phyloP scores from a whole-genome alignment of 208 protist genomes.

The Blechomonas ayalai region DNA sequence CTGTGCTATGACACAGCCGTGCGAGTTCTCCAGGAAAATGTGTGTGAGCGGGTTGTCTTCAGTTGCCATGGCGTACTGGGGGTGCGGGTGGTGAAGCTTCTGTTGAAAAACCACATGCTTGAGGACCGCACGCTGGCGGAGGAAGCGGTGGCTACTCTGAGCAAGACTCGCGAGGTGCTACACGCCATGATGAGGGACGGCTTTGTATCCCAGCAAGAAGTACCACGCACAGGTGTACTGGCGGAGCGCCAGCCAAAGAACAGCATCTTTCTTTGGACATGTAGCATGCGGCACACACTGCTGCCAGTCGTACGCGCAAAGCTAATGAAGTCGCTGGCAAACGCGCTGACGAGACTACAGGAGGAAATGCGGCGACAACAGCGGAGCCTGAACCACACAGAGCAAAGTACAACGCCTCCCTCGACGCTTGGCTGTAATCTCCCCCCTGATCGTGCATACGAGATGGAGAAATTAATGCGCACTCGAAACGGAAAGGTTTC shows the following conservation, averaged over 20 bases:
- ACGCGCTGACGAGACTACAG: slow-evolving; percentile 23
- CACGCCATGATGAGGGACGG: slow-evolving; percentile 76
- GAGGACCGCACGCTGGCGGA: slow-evolving; percentile 77
- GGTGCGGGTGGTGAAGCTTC: slow-evolving; percentile 70
- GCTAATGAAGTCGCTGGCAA: slow-evolving; percentile 34
- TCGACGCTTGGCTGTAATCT: too few relatives aligned
- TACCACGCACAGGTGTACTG: slow-evolving; percentile 31
- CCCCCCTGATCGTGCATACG: too few relatives aligned
- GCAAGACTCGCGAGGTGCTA: slow-evolving; percentile 52
- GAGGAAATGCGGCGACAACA: slow-evolving; percentile 5
- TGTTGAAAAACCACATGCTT: slow-evolving; percentile 56
- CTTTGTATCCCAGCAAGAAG: slow-evolving; percentile 57
- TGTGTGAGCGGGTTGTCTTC: slow-evolving; percentile 67
- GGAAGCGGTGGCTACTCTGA: slow-evolving; percentile 64
- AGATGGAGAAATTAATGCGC: too few relatives aligned
- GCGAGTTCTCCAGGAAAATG: slow-evolving; percentile 30
- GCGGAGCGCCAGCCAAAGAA: slow-evolving; percentile 50
- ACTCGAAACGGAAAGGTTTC: background rate
- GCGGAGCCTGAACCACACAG: background rate
- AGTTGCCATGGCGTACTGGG: slow-evolving; percentile 69
- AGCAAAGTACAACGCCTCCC: too few relatives aligned
- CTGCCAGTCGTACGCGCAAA: slow-evolving; percentile 37
- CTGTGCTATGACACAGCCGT: slow-evolving; percentile 22
- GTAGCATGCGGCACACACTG: slow-evolving; percentile 21
- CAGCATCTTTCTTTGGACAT: slow-evolving; percentile 59